Conservation (phyloP, 1,139 yeast genomes). For the Kodamaea arcana region DNA sequence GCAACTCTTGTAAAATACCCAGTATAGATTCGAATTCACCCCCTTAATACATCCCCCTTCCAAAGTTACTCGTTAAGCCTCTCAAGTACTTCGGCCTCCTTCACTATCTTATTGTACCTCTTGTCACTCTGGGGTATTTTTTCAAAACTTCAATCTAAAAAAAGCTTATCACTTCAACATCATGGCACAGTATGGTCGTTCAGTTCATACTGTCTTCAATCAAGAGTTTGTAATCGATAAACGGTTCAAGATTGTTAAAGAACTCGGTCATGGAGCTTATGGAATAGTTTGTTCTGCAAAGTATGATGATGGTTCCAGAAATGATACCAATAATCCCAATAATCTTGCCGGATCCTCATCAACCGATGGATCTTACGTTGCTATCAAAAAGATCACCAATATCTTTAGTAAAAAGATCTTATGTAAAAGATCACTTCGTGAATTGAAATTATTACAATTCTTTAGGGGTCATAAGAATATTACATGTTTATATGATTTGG, state of each 20-base stretch:
- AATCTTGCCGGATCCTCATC: conserved; percentile 9
- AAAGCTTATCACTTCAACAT: too few species aligned
- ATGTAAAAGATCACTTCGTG: conserved; percentile 86
- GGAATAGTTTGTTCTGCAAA: conserved; percentile 94
- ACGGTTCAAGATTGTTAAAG: conserved; percentile 80
- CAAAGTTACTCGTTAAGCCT: too few species aligned
- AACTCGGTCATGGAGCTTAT: conserved; percentile 95
- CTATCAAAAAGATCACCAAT: conserved; percentile 91
- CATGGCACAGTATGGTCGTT: conserved; percentile 25
- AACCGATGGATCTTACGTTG: conserved; percentile 52
- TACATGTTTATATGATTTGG: conserved; percentile 90
- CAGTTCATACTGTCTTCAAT: conserved; percentile 62
- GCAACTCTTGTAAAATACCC: too few species aligned
- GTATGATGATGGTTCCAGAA: conserved; percentile 58
- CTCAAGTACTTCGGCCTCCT: too few species aligned
- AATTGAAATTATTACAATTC: conserved; percentile 80
- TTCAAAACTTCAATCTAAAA: too few species aligned
- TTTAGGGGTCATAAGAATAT: conserved; percentile 92
- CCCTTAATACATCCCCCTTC: too few species aligned
- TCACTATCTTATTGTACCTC: too few species aligned
- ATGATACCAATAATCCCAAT: conserved; percentile 1
- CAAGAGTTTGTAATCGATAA: conserved; percentile 88
- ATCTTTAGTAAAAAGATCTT: conserved; percentile 84
- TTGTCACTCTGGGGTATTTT: too few species aligned
- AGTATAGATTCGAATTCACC: too few species aligned